Percentiles rank a stretch among this genome's conserved stretches.
phyloP scores from a whole-genome alignment of 176 grass and related monocot genomes.

The Oryza glumipatula region DNA sequence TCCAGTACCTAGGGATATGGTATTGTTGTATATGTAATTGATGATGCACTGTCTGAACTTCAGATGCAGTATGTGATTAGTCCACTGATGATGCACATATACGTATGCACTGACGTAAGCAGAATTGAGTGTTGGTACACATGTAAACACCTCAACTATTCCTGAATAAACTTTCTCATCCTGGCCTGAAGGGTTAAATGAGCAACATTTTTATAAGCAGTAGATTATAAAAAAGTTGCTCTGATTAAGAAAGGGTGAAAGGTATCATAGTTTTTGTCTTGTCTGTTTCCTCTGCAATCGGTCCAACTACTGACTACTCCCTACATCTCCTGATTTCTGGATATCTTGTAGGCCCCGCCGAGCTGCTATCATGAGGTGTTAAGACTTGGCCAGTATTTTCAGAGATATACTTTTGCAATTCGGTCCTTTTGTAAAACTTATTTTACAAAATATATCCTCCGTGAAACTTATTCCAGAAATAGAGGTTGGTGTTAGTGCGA shows the following conservation, averaged over 20 bases:
- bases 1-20: background rate
- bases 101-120: background rate
- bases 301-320: background rate
- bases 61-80: background rate
- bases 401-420: background rate
- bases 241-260: background rate
- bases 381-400: background rate
- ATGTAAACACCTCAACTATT: background rate
- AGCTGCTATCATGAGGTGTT: background rate
- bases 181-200: background rate
- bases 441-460: background rate
- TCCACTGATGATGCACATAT: background rate
- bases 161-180: background rate
- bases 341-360: conserved; percentile 14
- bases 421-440: background rate
- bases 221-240: background rate
- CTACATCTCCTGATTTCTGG: background rate
- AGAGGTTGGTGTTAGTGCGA: background rate
- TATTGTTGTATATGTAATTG: background rate
- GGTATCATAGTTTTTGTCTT: background rate
- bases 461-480: background rate
- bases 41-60: background rate
- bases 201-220: background rate
- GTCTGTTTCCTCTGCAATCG: conserved; percentile 1
- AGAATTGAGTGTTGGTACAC: background rate